Evolutionary conservation across 352 stramenopile genomes (phyloP), one percentile per base, ranked within the genome.

Genomic region (Pythium chondricola): DNA sequence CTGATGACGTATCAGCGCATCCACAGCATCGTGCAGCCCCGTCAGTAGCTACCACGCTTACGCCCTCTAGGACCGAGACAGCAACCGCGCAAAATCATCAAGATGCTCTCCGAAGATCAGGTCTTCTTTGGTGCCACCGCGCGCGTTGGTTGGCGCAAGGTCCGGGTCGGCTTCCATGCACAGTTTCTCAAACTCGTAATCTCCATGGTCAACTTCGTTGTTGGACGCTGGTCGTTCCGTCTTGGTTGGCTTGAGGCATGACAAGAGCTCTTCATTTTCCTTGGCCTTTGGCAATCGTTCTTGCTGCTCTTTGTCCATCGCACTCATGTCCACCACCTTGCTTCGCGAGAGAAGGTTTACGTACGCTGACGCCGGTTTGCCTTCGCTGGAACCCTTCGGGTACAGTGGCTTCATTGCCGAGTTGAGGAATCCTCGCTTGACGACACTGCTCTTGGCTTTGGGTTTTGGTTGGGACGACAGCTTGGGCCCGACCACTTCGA

Each of bases 1-100:
- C 47, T 89, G 33, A 90, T 91, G 76, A 90, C 72, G 17, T 94
- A 89, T 43, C 69, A 91, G 51, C 78, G 81, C 13, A 88, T 94
- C 31, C 79, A 89, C 56, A 72, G 71, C 52, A 74, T 88, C 43
- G 76, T 93, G 22, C 67, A 85, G 27, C 75, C 75, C 0, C 52
- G 58, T 4, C 50, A 65, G 27, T 58, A 49, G 45, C 5, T 18
- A 22, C 17, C 4, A 49, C 25, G n/a, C 14, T 25, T 25, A 20
- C 20, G n/a, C 37, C 49, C 9, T 49, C 27, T 33, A 52, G 13
- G 36, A 55, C 33, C 71, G 72, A 1, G 61, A 61, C 29, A 88
- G 48, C 9, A 88, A 65, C 25, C 72, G 75, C 0, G 74, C 58
- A 30, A 90, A 63, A 17, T 82, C 57, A 32, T 74, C 57, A 20